Percentiles rank a stretch among this genome's conserved stretches.
Conservation (phyloP, 2,329 filamentous ascomycete species). For the Aspergillus sp. region DNA sequence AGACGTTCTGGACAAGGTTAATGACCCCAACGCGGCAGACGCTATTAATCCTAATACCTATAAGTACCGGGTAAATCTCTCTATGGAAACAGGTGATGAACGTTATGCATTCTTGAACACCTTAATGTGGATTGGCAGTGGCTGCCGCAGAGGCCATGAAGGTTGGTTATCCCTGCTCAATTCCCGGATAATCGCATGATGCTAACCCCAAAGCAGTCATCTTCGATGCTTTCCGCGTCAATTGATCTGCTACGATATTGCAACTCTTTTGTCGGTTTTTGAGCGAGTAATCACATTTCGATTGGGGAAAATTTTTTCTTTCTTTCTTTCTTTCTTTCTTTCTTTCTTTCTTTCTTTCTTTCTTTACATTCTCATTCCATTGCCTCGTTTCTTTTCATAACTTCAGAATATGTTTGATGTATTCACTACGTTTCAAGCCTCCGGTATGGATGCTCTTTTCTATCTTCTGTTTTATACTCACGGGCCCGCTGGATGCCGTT, state of each 20-base stretch:
- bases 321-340: conserved; percentile 13
- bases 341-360: conserved; percentile 13
- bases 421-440: background rate
- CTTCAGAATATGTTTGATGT: background rate
- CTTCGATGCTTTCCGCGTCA: conserved; percentile 29
- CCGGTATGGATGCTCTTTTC: background rate
- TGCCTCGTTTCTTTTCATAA: background rate
- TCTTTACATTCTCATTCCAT: conserved; percentile 2
- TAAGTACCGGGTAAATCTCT: conserved; percentile 49
- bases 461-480: background rate
- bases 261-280: conserved; percentile 23
- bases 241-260: conserved; percentile 18
- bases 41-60: conserved; percentile 49
- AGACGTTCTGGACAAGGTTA: conserved; percentile 50
- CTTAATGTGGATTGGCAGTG: conserved; percentile 52
- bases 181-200: background rate
- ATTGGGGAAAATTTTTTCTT: conserved; percentile 20
- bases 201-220: conserved; percentile 22
- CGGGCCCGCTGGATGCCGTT: background rate
- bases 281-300: conserved; percentile 23
- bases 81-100: conserved; percentile 52
- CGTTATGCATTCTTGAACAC: conserved; percentile 51
- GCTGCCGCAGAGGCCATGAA: conserved; percentile 47
- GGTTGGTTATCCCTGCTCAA: conserved; percentile 29
- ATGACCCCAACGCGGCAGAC: conserved; percentile 45